A percentile compares a stretch with the other conserved stretches of the same genome.
phyloP scores from a whole-genome alignment of 108 stramenopile species.

The Schizochytrium sp. region DNA sequence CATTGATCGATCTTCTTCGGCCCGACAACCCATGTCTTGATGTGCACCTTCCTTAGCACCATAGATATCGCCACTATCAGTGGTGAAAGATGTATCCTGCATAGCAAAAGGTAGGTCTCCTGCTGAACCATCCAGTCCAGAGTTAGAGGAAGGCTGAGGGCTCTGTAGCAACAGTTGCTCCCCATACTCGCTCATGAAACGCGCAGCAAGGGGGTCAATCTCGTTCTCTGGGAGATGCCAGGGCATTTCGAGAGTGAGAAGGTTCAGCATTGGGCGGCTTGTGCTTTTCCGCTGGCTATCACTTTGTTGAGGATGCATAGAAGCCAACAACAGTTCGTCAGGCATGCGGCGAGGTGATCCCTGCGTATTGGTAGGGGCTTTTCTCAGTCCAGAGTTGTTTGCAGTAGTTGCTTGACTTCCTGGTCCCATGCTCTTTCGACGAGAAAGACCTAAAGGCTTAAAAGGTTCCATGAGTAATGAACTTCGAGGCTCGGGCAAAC shows the following conservation, averaged over 20 bases:
- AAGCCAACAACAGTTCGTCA: neutral
- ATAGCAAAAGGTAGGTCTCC: slow-evolving; percentile 6
- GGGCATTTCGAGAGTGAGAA: neutral
- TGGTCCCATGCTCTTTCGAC: neutral
- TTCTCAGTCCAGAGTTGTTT: neutral
- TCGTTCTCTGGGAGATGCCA: slow-evolving; percentile 2
- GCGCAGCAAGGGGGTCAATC: neutral
- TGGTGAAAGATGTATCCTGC: neutral
- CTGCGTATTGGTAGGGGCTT: too few relatives aligned
- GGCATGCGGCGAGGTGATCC: too few relatives aligned
- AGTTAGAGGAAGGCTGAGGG: neutral
- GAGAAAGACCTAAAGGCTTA: neutral
- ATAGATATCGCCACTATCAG: neutral
- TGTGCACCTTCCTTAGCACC: neutral
- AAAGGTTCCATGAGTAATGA: neutral
- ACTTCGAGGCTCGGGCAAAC: neutral
- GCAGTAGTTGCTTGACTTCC: neutral
- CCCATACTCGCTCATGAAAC: neutral
- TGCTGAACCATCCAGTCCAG: neutral
- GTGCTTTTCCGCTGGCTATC: neutral
- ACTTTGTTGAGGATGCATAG: neutral
- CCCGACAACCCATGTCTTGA: neutral
- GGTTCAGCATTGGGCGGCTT: neutral
- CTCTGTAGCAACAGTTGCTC: neutral
- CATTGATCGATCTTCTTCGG: neutral